Evolutionary conservation across 1,284 basidiomycete species (phyloP), one percentile per base, ranked within the genome.

Genomic region (Omphalotus olearius): DNA sequence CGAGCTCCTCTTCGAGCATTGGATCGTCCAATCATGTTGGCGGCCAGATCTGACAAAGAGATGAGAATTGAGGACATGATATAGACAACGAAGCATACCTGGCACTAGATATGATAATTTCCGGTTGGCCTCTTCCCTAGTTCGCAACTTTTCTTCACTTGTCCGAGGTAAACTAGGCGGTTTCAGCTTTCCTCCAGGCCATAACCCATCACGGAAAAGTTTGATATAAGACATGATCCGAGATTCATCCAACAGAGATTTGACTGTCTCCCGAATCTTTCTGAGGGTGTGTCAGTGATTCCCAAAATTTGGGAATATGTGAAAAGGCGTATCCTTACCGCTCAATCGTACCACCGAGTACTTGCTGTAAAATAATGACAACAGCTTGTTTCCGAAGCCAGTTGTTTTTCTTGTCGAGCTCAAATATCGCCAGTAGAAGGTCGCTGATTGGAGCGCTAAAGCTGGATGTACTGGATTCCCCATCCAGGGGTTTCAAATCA

Each of bases 311-410:
- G n/a, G n/a, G n/a, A n/a, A n/a, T n/a, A n/a, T 30, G 2, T 45
- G 17, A 18, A 36, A 36, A 53, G 35, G 30, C 5, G 40, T 6
- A 13, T 2, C 65, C 77, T 59, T 52, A 93, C 91, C 93, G 75
- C 68, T 99, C 96, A 57, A 98, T 93, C 0, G 96, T 98, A 9
- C 91, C 90, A 5, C 95, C 96, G 3, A 99, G 75, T 3, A 98
- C 84, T 64, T 98, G 95, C 67, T 98, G 96, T 44, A 98, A 71
- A 54, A 98, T 93, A 51, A 98, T 92, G 11, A 98, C 90, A 58
- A 98, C 93, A 1, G 96, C 95, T 66, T 98, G 95, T n/a, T 93
- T 78, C 47, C 95, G 77, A 28, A 98, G 73, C 96, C 96, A 99
- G 59, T 95, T 95, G 62, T 95, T 91, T 67, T 91, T 89, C 73